A percentile compares a stretch with the other conserved stretches of the same genome.
Conservation (phyloP, 495 filamentous ascomycete species). For the Amniculicola lignicola region DNA sequence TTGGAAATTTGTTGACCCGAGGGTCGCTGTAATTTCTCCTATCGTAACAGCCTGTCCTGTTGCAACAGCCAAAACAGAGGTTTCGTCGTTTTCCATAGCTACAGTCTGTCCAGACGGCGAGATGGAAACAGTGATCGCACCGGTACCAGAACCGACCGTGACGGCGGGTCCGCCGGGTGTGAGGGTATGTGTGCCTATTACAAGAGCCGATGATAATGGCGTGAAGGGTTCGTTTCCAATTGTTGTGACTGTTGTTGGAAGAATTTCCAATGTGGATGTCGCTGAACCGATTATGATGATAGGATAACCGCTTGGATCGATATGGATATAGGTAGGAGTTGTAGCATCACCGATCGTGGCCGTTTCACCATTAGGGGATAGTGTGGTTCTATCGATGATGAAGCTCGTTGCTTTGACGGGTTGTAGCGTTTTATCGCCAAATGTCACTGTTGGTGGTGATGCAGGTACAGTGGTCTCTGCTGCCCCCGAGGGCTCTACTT, state of each 20-base stretch:
- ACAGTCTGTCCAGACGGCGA: slow-evolving; percentile 13
- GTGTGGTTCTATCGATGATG: slow-evolving; percentile 1
- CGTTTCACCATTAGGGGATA: slow-evolving; percentile 6
- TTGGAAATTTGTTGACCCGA: neutral
- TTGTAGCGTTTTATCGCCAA: neutral
- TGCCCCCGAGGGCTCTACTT: too few relatives aligned
- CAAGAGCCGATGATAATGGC: neutral
- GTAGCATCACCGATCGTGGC: slow-evolving; percentile 10
- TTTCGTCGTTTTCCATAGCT: neutral
- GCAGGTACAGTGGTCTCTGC: too few relatives aligned
- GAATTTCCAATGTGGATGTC: slow-evolving; percentile 1
- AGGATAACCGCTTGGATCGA: slow-evolving; percentile 14
- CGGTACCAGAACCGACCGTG: slow-evolving; percentile 8
- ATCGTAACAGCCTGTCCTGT: slow-evolving; percentile 13
- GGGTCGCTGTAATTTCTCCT: slow-evolving; percentile 11
- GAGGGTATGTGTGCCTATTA: slow-evolving; percentile 9
- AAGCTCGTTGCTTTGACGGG: slow-evolving; percentile 2
- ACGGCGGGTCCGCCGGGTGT: slow-evolving; percentile 14
- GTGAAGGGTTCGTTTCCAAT: slow-evolving; percentile 1
- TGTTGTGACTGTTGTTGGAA: neutral
- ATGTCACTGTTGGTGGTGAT: slow-evolving; percentile 3
- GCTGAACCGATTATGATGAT: slow-evolving; percentile 5
- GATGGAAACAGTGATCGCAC: slow-evolving; percentile 7
- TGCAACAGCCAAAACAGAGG: neutral
- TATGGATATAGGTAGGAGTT: slow-evolving; percentile 10